Evolutionary conservation across 2,329 filamentous ascomycete genomes (phyloP).

Genomic region (Talaromyces rugulosus): DNA sequence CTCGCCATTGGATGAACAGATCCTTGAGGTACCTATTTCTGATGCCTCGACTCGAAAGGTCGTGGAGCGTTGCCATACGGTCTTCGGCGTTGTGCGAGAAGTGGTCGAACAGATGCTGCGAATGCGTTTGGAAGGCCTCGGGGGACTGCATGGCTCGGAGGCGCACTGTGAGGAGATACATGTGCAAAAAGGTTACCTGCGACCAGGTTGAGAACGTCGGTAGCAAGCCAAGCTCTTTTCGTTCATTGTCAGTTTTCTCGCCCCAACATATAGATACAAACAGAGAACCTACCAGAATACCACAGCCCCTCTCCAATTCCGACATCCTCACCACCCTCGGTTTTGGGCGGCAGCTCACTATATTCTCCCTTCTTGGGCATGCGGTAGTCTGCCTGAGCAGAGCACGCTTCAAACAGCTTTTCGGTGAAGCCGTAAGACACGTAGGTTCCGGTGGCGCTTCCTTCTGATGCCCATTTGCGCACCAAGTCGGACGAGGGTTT

Average conservation of each 20-base stretch:
- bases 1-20: constrained; percentile 89
- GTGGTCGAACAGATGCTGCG: constrained; percentile 88
- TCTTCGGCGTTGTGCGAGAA: constrained; percentile 68
- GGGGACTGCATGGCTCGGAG: constrained; percentile 69
- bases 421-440: constrained; percentile 76
- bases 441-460: constrained; percentile 60
- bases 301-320: constrained; percentile 72
- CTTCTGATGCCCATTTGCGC: constrained; percentile 29
- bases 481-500: constrained; percentile 20
- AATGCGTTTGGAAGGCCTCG: constrained; percentile 68
- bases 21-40: constrained; percentile 71
- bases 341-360: constrained; percentile 64
- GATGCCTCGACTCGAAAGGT: constrained; percentile 49
- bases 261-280: not conserved
- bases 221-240: constrained; percentile 66
- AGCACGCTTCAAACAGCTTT: constrained; percentile 71
- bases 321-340: constrained; percentile 75
- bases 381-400: constrained; percentile 68
- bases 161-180: constrained; percentile 84
- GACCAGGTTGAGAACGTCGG: constrained; percentile 96
- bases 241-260: not conserved
- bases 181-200: constrained; percentile 91
- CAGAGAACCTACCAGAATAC: constrained; percentile 62
- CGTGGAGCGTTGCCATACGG: constrained; percentile 57
- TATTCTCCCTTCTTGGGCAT: constrained; percentile 57